Conservation (phyloP, 768 basidiomycete species). For the Thelephora aurantiotincta region DNA sequence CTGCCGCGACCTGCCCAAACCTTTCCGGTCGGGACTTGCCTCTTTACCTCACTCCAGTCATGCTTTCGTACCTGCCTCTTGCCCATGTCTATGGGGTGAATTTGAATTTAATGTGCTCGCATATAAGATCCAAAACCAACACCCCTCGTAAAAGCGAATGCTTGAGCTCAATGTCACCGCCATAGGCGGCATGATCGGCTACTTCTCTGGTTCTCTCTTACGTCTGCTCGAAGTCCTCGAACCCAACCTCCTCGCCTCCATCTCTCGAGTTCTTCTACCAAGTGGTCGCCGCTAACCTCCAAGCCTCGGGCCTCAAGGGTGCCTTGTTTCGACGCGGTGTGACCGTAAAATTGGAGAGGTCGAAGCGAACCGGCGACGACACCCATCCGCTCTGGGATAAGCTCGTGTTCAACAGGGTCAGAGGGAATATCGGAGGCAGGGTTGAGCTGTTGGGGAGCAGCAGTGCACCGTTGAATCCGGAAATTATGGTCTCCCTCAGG, state of each 20-base stretch:
- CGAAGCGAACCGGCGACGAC: conserved; percentile 50
- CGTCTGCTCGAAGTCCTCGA: conserved; percentile 79
- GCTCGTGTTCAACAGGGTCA: conserved; percentile 84
- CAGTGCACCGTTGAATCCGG: background rate
- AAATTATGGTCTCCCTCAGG: conserved; percentile 87
- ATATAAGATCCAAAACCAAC: conserved; percentile 1
- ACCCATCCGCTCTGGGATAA: conserved; percentile 81
- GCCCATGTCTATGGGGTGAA: conserved; percentile 81
- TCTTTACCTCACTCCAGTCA: conserved; percentile 20
- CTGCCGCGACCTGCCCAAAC: conserved; percentile 43
- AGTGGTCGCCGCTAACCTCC: conserved; percentile 57
- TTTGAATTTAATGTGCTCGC: conserved; percentile 1
- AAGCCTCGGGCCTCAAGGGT: conserved; percentile 67
- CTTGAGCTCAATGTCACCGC: conserved; percentile 41
- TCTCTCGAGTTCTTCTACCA: conserved; percentile 85
- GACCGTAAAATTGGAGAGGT: conserved; percentile 54
- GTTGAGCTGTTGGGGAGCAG: background rate
- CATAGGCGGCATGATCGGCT: conserved; percentile 64
- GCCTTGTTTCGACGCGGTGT: conserved; percentile 71
- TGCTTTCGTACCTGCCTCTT: conserved; percentile 73
- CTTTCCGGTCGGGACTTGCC: conserved; percentile 29
- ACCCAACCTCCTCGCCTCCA: conserved; percentile 72
- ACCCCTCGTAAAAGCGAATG: conserved; percentile 27
- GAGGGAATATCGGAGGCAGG: conserved; percentile 4
- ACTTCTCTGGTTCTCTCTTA: conserved; percentile 76